Evolutionary conservation across 1,284 basidiomycete genomes (phyloP), one percentile per base, ranked within the genome.

Genomic region (Thecaphora thlaspeos): DNA sequence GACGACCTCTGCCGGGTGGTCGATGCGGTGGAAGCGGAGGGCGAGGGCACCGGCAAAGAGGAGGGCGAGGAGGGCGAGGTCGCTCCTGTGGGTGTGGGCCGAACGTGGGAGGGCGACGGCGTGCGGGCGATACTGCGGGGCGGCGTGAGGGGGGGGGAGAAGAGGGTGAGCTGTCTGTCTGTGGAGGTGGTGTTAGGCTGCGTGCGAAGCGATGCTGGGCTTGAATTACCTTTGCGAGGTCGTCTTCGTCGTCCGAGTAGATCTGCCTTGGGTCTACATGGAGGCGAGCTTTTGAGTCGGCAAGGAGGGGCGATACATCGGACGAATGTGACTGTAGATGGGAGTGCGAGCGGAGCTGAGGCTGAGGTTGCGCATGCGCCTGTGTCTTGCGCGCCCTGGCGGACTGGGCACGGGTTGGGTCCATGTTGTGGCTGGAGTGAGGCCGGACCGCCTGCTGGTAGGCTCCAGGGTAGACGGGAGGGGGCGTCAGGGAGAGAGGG

Each of bases 1-100:
- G 5, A 77, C 75, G 28, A 77, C 76, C 49, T 77, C 62, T 17
- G 54, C 52, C 0, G 75, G 75, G 40, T 65, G 52, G 19, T 50
- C 61, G 46, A 75, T 68, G 28, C 48, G 43, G 55, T 63, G 72
- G 40, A 70, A 55, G 30, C 71, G 65, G 23, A 67, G 46, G 5
- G 48, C 50, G n/a, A 64, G 50, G 28, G 71, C 70, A 12, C 54
- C 43, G 12, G 58, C 40, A n/a, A 65, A 61, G 26, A 76, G 61
- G 5, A 46, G 43, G 18, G 61, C 7, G 21, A 59, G 42, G 38
- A 71, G 51, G 41, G 45, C 12, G 15, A 28, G 28, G 43, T 66
- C 63, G 8, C 50, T 47, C 14, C 28, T 2, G 21, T 58, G 55
- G 23, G 51, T 48, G 43, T 66, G 63, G 0, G 60, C 58, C 1